Base-by-base conservation (phyloP, 1,284 basidiomycete genomes). In the Caloboletus firmus region DNA sequence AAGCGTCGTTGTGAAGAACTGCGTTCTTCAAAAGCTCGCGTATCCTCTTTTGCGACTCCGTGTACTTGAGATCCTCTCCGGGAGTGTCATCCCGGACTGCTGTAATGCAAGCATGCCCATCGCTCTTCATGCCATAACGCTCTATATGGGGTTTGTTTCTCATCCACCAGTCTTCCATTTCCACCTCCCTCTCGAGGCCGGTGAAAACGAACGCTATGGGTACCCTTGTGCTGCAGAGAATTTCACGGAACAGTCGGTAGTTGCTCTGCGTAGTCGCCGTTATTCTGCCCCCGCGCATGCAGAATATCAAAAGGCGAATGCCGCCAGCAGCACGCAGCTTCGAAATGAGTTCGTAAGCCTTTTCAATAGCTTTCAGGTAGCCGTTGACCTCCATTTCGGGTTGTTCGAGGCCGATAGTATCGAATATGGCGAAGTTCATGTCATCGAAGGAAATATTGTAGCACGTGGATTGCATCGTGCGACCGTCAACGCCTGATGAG, bases 321-420 rank as follows among this genome's bases (percentile, higher is more conserved):
- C 75, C 74, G 15, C 63, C 72, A 31, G 59, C 54, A 17, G 52
- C 50, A 10, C 63, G 44, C n/a, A 78, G 64, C 12, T 43, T 62
- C 12, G 40, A 36, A 45, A 79, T 57, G 40, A 78, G 70, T 2
- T 61, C 53, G 52, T 68, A 72, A 0, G 76, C 69, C 39, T 64
- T 63, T 36, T 66, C 64, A 30, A 78, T 68, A 1, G 74, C 72
- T 3, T 67, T 58, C 50, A 66, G 26, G 58, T 68, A 57, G 53
- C 65, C 52, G 44, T 67, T 56, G 60, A 70, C 45, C 1, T 61
- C 32, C 64, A 67, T 48, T 11, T 65, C 58, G 24, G 71, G 71
- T 44, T 78, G 74, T 42, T 76, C 62, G 15, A 78, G 70, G 18
- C 77, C 76, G 22, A 72, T 65, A 32, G 76, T 77, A 32, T 76